Percentiles rank a stretch among this genome's conserved stretches.
Conservation (phyloP, 164 flowering plant species). For the Santalum album region DNA sequence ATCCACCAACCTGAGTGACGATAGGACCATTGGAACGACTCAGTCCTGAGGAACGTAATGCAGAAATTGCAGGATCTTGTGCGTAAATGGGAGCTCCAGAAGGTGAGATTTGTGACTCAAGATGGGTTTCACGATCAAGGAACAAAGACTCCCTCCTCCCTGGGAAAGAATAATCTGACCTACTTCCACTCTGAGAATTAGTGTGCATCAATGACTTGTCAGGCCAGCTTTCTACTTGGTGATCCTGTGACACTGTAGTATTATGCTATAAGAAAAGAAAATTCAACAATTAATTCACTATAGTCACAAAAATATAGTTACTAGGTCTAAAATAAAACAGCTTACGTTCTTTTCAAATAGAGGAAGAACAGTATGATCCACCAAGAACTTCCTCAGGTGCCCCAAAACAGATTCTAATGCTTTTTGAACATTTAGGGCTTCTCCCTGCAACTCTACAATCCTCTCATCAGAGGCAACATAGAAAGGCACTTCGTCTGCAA, state of each 20-base stretch:
- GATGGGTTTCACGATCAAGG: conserved; percentile 54
- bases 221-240: conserved; percentile 33
- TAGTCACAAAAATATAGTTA: not conserved
- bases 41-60: conserved; percentile 43
- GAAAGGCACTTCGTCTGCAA: conserved; percentile 61
- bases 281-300: not conserved
- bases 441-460: conserved; percentile 86
- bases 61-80: conserved; percentile 51
- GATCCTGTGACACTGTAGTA: conserved; percentile 51
- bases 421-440: conserved; percentile 60
- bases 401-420: conserved; percentile 81
- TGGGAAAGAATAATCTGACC: conserved; percentile 43
- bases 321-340: not conserved
- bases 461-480: conserved; percentile 76
- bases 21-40: conserved; percentile 58
- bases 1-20: conserved; percentile 64
- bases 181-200: conserved; percentile 31
- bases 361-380: conserved; percentile 82
- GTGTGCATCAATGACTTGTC: conserved; percentile 41
- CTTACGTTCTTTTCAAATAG: conserved; percentile 84
- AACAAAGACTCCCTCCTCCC: conserved; percentile 46
- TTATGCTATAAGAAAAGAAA: conserved; percentile 33
- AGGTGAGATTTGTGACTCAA: conserved; percentile 37
- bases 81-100: conserved; percentile 55
- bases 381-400: conserved; percentile 84